Conservation (phyloP, 805 yeast genomes). For the Ogataea neopini region DNA sequence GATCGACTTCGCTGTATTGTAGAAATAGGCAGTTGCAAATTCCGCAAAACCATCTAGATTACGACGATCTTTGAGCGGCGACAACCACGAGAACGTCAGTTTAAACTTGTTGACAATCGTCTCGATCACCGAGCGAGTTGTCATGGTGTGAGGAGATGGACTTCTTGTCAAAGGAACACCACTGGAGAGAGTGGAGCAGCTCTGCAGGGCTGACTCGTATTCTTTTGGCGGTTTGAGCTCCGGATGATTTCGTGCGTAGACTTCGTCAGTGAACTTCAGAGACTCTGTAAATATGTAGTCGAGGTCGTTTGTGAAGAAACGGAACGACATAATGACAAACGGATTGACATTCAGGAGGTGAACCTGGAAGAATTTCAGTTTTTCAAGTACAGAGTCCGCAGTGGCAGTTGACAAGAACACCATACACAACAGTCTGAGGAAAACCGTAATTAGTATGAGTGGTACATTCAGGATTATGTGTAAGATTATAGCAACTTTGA, state of each 20-base stretch:
- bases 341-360: constrained; percentile 43
- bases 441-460: constrained; percentile 19
- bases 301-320: constrained; percentile 39
- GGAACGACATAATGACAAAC: constrained; percentile 38
- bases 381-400: constrained; percentile 20
- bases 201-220: constrained; percentile 13
- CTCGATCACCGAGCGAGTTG: constrained; percentile 1
- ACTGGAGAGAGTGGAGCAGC: constrained; percentile 1
- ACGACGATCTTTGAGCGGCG: constrained; percentile 8
- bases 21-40: constrained; percentile 31
- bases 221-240: constrained; percentile 25
- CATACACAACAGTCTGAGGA: constrained; percentile 26
- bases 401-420: constrained; percentile 16
- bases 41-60: constrained; percentile 17
- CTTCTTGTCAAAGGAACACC: background rate
- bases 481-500: constrained; percentile 39
- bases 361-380: constrained; percentile 35
- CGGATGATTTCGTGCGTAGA: constrained; percentile 43
- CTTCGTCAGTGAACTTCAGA: constrained; percentile 40
- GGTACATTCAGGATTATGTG: constrained; percentile 38
- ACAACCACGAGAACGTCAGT: background rate
- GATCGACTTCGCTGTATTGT: constrained; percentile 32
- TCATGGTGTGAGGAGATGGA: constrained; percentile 4
- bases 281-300: constrained; percentile 43
- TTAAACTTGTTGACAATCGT: constrained; percentile 4